Evolutionary conservation across 2,329 filamentous ascomycete genomes (phyloP).

Genomic region (Aspergillus clavatus): DNA sequence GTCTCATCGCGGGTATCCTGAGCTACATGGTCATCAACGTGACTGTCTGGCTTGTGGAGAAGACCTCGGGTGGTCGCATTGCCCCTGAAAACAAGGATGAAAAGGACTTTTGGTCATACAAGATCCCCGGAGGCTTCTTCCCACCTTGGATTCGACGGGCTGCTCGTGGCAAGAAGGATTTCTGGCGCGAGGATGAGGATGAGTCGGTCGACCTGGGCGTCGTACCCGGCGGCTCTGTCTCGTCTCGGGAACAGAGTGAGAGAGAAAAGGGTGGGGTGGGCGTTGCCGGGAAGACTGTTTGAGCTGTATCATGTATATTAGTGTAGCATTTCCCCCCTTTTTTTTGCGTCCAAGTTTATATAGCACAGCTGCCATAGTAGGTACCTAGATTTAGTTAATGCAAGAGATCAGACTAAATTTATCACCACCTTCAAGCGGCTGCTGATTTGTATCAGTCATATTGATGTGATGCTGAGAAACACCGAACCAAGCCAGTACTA

Average conservation of each 20-base stretch:
- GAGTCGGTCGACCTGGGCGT: slow-evolving; percentile 12
- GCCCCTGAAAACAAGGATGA: slow-evolving; percentile 69
- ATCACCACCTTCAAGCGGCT: too few relatives aligned
- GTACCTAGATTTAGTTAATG: not conserved
- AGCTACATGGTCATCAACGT: slow-evolving; percentile 73
- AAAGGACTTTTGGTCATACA: slow-evolving; percentile 77
- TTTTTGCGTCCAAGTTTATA: not conserved
- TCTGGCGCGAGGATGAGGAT: slow-evolving; percentile 53
- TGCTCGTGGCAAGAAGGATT: slow-evolving; percentile 63
- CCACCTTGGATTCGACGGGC: slow-evolving; percentile 68
- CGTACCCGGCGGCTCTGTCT: slow-evolving; percentile 7
- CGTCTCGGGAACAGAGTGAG: not conserved
- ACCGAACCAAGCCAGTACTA: too few relatives aligned
- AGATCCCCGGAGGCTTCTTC: slow-evolving; percentile 67
- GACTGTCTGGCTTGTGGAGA: slow-evolving; percentile 63
- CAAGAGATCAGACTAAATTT: too few relatives aligned
- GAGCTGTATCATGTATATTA: not conserved
- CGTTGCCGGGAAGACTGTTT: not conserved
- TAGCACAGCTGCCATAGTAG: not conserved
- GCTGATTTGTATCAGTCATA: too few relatives aligned
- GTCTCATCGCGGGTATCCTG: slow-evolving; percentile 74
- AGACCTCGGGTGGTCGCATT: slow-evolving; percentile 62
- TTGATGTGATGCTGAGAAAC: too few relatives aligned
- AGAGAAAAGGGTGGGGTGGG: not conserved
- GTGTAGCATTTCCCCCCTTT: not conserved